phyloP scores from a whole-genome alignment of 331 rosid species.

The Pyrus hybrid region DNA sequence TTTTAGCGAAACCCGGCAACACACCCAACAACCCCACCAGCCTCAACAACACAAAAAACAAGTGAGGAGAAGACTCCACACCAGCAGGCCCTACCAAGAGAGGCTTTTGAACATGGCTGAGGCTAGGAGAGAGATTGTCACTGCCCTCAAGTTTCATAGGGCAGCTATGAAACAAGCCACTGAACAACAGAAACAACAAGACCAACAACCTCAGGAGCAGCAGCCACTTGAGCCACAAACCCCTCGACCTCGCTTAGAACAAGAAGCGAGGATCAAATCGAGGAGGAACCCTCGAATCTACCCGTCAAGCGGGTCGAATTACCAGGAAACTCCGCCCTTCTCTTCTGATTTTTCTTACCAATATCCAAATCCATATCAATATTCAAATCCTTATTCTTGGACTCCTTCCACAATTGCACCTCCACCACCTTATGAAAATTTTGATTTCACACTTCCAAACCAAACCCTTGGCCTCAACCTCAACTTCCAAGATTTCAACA shows the following conservation, averaged over 20 bases:
- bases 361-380: constrained; percentile 3
- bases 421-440: constrained; percentile 35
- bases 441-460: constrained; percentile 53
- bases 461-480: constrained; percentile 78
- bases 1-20: constrained; percentile 17
- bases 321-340: constrained; percentile 23
- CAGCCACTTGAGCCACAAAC: constrained; percentile 8
- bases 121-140: constrained; percentile 84
- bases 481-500: constrained; percentile 59
- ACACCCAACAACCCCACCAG: constrained; percentile 24
- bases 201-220: constrained; percentile 20
- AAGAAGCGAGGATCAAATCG: constrained; percentile 37
- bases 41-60: constrained; percentile 63
- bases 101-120: constrained; percentile 84
- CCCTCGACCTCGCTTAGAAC: constrained; percentile 29
- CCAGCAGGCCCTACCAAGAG: constrained; percentile 67
- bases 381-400: constrained; percentile 33
- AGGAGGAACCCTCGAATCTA: constrained; percentile 47
- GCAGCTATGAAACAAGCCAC: constrained; percentile 78
- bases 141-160: constrained; percentile 84
- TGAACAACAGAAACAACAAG: constrained; percentile 38
- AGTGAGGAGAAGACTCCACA: constrained; percentile 71
- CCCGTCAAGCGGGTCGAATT: constrained; percentile 33
- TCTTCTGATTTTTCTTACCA: constrained; percentile 21
- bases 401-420: constrained; percentile 31